Percentiles rank a stretch among this genome's conserved stretches.
phyloP scores from a whole-genome alignment of 139 green algal species.

The Volvox reticuliferus region DNA sequence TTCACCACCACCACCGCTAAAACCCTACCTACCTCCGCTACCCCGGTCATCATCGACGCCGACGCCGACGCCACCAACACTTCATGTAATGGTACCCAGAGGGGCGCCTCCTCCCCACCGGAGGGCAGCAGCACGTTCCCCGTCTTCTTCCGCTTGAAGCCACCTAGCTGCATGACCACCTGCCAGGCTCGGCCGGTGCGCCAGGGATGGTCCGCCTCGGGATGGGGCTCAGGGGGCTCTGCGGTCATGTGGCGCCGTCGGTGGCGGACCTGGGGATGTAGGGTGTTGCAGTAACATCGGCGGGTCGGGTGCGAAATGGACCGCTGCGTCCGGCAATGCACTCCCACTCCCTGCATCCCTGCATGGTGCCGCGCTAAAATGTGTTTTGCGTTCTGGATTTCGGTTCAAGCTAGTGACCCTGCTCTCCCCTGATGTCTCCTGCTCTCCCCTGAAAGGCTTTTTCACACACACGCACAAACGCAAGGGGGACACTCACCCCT shows the following conservation, averaged over 20 bases:
- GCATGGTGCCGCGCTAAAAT: too few species aligned
- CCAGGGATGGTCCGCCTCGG: constrained; percentile 64
- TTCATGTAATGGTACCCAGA: neutral
- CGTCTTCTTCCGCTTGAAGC: neutral
- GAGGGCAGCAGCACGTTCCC: neutral
- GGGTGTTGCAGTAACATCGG: too few species aligned
- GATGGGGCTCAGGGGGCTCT: constrained; percentile 28
- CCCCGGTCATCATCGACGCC: too few species aligned
- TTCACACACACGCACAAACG: neutral
- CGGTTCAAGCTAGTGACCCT: too few species aligned
- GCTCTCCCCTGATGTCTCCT: too few species aligned
- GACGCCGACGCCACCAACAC: neutral
- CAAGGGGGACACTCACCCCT: neutral
- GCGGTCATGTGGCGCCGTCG: neutral
- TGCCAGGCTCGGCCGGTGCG: constrained; percentile 59
- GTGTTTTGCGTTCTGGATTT: too few species aligned
- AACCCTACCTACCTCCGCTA: too few species aligned
- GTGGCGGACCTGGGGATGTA: constrained; percentile 16
- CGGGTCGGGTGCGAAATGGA: too few species aligned
- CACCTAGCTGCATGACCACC: constrained; percentile 52
- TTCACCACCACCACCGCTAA: too few species aligned
- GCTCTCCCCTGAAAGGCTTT: too few species aligned
- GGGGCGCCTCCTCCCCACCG: neutral
- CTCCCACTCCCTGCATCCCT: too few species aligned
- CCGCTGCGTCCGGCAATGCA: too few species aligned